phyloP scores from a whole-genome alignment of 2,329 filamentous ascomycete species.

The Plectosphaerella sp. region DNA sequence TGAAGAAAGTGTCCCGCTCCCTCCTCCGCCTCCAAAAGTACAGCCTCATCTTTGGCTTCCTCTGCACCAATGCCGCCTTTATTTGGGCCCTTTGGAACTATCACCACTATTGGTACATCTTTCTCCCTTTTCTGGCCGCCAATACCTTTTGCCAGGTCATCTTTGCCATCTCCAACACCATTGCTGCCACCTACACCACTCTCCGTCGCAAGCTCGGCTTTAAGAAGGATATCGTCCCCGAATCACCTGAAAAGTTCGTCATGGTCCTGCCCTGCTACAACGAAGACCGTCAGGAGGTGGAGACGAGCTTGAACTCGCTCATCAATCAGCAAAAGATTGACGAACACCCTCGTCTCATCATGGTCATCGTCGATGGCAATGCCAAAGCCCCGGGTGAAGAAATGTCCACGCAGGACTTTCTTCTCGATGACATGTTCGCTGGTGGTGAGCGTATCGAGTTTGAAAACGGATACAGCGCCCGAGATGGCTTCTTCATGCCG shows the following conservation, averaged over 20 bases:
- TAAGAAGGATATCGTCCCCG: constrained; percentile 23
- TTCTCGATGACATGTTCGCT: constrained; percentile 40
- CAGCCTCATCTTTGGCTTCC: constrained; percentile 28
- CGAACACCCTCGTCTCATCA: constrained; percentile 34
- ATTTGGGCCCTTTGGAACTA: constrained; percentile 31
- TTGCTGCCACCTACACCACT: constrained; percentile 23
- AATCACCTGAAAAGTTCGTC: constrained; percentile 36
- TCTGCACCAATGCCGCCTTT: constrained; percentile 25
- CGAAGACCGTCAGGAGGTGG: constrained; percentile 38
- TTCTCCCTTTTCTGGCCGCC: constrained; percentile 39
- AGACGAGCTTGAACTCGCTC: constrained; percentile 39
- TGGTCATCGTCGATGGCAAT: constrained; percentile 45
- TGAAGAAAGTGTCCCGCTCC: constrained; percentile 29
- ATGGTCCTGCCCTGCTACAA: constrained; percentile 45
- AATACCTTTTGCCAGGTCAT: constrained; percentile 36
- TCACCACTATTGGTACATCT: constrained; percentile 36
- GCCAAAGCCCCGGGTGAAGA: constrained; percentile 39
- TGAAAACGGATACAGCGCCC: constrained; percentile 38
- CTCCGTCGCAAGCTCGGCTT: constrained; percentile 21
- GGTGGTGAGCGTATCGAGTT: constrained; percentile 26
- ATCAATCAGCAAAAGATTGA: constrained; percentile 36
- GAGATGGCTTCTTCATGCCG: constrained; percentile 41
- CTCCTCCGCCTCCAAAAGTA: constrained; percentile 33
- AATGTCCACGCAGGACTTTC: constrained; percentile 42
- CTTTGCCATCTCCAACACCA: constrained; percentile 34